These are phyloP conservation scores for Arthrinium phaeospermum DNA, from an alignment of 2,329 filamentous ascomycete species.

Conservation along the genomic window DNA sequence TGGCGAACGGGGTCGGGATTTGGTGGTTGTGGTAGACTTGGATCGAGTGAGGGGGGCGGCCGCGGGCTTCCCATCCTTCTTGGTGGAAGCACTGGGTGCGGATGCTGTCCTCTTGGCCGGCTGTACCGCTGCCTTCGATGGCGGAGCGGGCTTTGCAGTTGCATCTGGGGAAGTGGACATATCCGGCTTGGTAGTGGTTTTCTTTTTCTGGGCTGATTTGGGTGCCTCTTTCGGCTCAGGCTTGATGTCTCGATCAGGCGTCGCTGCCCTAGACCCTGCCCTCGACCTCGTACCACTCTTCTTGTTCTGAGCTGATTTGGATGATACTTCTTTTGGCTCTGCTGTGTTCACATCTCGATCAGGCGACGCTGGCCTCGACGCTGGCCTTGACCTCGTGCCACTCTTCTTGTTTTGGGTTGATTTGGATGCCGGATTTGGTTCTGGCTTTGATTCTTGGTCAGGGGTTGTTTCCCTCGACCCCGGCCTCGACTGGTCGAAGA, in stretches of 20 bases:
- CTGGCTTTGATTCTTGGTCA: conserved; percentile 23
- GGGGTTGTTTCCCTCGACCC: conserved; percentile 24
- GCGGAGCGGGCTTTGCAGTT: conserved; percentile 21
- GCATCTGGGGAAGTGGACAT: background rate
- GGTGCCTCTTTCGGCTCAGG: background rate
- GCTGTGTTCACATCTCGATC: background rate
- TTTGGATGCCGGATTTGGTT: conserved; percentile 22
- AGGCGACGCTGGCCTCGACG: conserved; percentile 3
- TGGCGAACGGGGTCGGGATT: background rate
- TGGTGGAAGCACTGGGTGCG: conserved; percentile 20
- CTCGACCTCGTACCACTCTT: conserved; percentile 9
- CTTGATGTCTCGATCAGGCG: background rate
- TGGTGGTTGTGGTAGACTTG: background rate
- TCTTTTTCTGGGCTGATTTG: background rate
- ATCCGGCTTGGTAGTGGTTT: background rate
- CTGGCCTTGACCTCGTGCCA: background rate
- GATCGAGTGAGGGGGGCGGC: background rate
- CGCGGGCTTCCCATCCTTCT: background rate
- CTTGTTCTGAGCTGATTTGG: background rate
- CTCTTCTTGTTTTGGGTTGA: conserved; percentile 18
- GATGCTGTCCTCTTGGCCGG: conserved; percentile 29
- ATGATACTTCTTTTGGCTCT: background rate
- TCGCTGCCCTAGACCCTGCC: conserved; percentile 9
- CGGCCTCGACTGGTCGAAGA: conserved; percentile 35
- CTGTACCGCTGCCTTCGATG: conserved; percentile 22